Percentiles rank a stretch among this genome's conserved stretches.
These are phyloP conservation scores for Penicillium sp. DNA, from an alignment of 2,329 filamentous ascomycete genomes.

Conservation along the genomic window DNA sequence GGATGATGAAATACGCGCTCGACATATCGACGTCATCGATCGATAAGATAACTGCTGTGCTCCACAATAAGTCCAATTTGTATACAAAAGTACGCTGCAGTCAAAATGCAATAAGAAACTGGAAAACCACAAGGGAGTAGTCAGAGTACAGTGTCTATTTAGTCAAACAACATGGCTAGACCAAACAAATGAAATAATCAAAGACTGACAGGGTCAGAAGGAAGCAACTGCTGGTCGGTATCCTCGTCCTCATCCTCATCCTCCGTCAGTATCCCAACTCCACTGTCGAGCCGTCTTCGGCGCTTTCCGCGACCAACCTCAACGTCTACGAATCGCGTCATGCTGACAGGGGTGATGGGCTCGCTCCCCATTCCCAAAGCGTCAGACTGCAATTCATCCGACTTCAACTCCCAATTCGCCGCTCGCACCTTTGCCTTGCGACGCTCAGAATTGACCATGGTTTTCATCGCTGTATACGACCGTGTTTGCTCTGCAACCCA, in stretches of 20 bases:
- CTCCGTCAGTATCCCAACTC: constrained; percentile 42
- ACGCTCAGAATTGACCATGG: constrained; percentile 45
- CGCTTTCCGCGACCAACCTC: constrained; percentile 46
- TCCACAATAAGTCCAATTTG: background rate
- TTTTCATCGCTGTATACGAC: constrained; percentile 40
- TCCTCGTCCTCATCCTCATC: constrained; percentile 41
- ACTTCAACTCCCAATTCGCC: constrained; percentile 47
- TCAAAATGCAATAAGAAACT: background rate
- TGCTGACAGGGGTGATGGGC: constrained; percentile 50
- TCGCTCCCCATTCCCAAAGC: constrained; percentile 38
- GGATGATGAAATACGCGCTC: background rate
- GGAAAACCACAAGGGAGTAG: background rate
- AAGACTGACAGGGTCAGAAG: constrained; percentile 31
- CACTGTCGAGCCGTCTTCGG: constrained; percentile 46
- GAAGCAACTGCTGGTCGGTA: constrained; percentile 30
- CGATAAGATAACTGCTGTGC: background rate
- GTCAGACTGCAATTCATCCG: constrained; percentile 42
- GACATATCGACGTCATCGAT: background rate
- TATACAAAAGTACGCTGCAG: background rate
- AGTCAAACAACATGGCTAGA: background rate
- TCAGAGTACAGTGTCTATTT: background rate
- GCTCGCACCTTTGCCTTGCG: constrained; percentile 45
- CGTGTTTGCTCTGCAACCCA: constrained; percentile 41
- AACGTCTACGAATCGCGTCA: constrained; percentile 49
- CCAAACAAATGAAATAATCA: constrained; percentile 16